Conservation (phyloP, 2,329 filamentous ascomycete species). For the Fusarium concolor region DNA sequence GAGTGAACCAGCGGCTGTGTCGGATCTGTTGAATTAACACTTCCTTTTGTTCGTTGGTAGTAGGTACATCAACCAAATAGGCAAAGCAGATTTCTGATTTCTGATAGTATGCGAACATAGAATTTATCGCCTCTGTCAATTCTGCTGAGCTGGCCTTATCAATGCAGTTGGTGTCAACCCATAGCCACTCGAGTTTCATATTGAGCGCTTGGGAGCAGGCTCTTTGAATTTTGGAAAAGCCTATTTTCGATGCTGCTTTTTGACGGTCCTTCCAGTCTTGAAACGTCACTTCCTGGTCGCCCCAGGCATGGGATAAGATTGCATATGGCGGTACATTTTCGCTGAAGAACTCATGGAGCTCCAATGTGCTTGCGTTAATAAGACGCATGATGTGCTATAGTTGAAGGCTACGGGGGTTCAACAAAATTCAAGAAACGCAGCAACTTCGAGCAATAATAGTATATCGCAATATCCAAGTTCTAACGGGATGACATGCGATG, state of each 20-base stretch:
- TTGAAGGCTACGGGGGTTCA: too few species aligned
- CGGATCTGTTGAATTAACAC: conserved; percentile 20
- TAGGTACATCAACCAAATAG: conserved; percentile 49
- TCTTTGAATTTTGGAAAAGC: rapidly evolving
- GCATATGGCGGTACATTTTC: conserved; percentile 41
- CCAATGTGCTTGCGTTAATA: conserved; percentile 32
- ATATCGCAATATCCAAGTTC: too few species aligned
- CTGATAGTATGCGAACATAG: conserved; percentile 6
- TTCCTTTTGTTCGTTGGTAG: background rate
- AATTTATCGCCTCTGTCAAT: background rate
- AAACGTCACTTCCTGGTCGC: conserved; percentile 43
- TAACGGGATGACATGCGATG: too few species aligned
- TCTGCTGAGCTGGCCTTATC: background rate
- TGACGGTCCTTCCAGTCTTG: conserved; percentile 35
- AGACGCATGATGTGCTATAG: conserved; percentile 32
- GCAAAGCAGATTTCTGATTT: background rate
- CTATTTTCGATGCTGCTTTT: background rate
- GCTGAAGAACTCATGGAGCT: conserved; percentile 36
- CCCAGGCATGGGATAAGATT: conserved; percentile 49
- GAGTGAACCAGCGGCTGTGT: conserved; percentile 19
- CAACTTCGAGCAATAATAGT: too few species aligned
- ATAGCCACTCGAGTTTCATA: background rate
- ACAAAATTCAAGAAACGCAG: too few species aligned
- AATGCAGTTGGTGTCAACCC: conserved; percentile 8
- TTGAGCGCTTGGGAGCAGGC: rapidly evolving